Conservation (phyloP, 75 land plant species). For the Azolla pinnata region DNA sequence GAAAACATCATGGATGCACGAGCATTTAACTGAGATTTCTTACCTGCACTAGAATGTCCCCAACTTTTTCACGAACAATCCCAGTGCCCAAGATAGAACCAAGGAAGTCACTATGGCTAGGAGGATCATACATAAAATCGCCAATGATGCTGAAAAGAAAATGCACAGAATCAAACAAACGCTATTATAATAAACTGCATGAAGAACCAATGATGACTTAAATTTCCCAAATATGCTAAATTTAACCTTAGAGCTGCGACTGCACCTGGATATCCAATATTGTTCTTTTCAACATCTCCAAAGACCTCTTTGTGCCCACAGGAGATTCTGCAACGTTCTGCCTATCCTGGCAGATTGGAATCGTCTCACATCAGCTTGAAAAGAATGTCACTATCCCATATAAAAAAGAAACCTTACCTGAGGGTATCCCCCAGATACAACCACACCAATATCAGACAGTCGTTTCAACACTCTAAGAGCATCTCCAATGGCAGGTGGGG, state of each 20-base stretch:
- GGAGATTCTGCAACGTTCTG: slow-evolving; percentile 86
- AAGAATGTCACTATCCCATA: slow-evolving; percentile 4
- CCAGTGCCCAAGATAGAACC: slow-evolving; percentile 88
- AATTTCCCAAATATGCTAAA: not conserved
- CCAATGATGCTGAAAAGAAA: slow-evolving; percentile 71
- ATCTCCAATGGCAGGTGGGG: slow-evolving; percentile 69
- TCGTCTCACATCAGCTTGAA: slow-evolving; percentile 4
- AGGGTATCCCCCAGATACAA: slow-evolving; percentile 86
- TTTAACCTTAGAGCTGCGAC: slow-evolving; percentile 69
- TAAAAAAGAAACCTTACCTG: slow-evolving; percentile 34
- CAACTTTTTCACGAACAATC: slow-evolving; percentile 76
- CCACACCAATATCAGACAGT: slow-evolving; percentile 56
- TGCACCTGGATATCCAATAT: slow-evolving; percentile 48
- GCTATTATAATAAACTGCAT: not conserved
- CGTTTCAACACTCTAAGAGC: slow-evolving; percentile 49
- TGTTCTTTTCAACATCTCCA: slow-evolving; percentile 12
- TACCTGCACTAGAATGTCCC: slow-evolving; percentile 88
- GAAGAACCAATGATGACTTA: not conserved
- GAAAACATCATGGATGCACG: no score
- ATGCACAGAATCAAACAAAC: not conserved
- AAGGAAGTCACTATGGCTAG: slow-evolving; percentile 88
- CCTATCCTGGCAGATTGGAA: slow-evolving; percentile 42
- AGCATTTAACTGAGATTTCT: no score
- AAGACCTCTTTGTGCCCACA: slow-evolving; percentile 63
- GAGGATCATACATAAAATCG: slow-evolving; percentile 68